Evolutionary conservation across 495 filamentous ascomycete species (phyloP), one percentile per base, ranked within the genome.

Genomic region (Parachaetomium inaequale): DNA sequence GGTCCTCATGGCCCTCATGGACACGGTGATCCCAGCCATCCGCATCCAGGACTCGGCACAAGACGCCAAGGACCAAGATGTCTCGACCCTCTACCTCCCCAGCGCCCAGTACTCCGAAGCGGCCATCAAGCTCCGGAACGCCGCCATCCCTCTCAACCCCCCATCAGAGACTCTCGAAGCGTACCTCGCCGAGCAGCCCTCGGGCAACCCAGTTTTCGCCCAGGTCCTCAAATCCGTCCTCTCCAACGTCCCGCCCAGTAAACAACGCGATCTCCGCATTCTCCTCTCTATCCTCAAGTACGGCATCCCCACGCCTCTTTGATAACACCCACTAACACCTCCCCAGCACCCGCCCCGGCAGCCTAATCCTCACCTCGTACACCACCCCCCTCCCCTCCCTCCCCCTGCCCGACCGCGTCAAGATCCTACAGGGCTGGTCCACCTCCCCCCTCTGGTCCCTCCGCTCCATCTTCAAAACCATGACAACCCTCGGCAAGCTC

Each of bases 341-440:
- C n/a, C 7, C 8, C 46, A 93, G 88, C 62, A 88, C 88, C 31
- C 80, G 80, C n/a, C 74, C 85, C 0, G 89, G 88, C 10, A 90
- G 85, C 36, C 70, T 90, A 17, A 71, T 89, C 17, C 71, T 87
- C 21, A 92, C 89, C 0, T 87, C 88, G 25, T 84, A 84, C 25
- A 76, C 77, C 32, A 86, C 79, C 1, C 82, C 84, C 0, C 72
- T 92, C 25, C 81, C 88, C 55, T 75, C 84, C 54, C 89, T 89
- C 63, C 79, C 87, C 3, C 63, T 87, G 8, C 72, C 78, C 40
- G 75, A 82, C 34, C 83, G 90, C 3, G 79, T 87, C 68, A 77
- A 81, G 26, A 79, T 90, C 42, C 72, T 92, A 11, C 75, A 82
- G 25, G 63, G 75, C 32, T 90, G 88, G 87, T 67, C 74, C 21